Base-by-base conservation (phyloP, 2,329 filamentous ascomycete species). In the Beauveria varroae region DNA sequence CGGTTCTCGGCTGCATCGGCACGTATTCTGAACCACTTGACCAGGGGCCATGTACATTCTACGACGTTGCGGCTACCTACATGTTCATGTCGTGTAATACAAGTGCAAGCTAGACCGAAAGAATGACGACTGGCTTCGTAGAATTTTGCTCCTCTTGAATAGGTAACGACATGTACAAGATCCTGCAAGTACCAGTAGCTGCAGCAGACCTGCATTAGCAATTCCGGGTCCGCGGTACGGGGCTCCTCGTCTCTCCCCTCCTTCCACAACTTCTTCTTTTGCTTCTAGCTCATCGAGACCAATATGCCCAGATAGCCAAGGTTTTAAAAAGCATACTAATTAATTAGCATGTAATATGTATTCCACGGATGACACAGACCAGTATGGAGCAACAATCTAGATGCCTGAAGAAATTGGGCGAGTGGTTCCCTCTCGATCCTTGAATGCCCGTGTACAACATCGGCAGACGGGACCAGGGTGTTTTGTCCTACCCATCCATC, bases 201-300 rank as follows among this genome's bases (percentile, higher is more conserved):
- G 54, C 54, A 47, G 26, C 10, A 2, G 51, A 46, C 54, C 4
- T 47, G 46, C 55, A 41, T 50, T 41, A 50, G 44, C 55, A 58
- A 30, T 18, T 12, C 55, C 55, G 34, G 46, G 12, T 50, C 44
- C 55, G 55, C 55, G 55, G 55, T n/a, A 57, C 55, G 55, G 54
- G 54, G 43, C 28, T 14, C 5, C 3, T 14, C 14, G 20, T 26
- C 5, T 34, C 53, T 46, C 8, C 12, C 20, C 30, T 41, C n/a
- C 18, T 46, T 30, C 53, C 40, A 46, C 28, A 9, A 10, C 43
- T 26, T 58, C 30, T 50, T 50, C 55, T 41, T 22, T 40, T 41
- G 26, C 40, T 46, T 57, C 41, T 6, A 41, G 6, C 7, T 18
- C 47, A 3, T 18, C 24, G 41, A 20, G 41, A 18, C 44, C 44